phyloP scores from a whole-genome alignment of 441 rosid species.

The Gossypium laxum region DNA sequence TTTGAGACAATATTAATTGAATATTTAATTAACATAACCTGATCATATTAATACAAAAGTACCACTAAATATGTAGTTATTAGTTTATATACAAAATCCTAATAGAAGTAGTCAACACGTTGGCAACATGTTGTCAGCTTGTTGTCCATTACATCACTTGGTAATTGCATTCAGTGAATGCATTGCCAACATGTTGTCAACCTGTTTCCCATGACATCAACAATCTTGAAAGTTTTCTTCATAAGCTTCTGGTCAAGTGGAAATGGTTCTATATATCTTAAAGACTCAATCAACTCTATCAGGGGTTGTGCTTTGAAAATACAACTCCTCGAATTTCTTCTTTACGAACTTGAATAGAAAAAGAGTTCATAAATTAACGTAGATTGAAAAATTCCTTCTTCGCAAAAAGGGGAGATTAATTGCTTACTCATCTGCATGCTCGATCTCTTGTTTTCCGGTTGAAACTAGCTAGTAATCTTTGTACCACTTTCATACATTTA shows the following conservation, averaged over 20 bases:
- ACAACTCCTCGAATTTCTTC: constrained; percentile 86
- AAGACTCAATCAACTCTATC: constrained; percentile 78
- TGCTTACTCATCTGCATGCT: constrained; percentile 89
- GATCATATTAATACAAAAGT: too few relatives aligned
- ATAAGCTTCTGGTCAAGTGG: constrained; percentile 89
- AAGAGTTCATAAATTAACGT: not conserved
- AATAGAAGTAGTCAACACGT: too few relatives aligned
- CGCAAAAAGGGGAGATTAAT: not conserved
- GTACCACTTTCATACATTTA: constrained; percentile 82
- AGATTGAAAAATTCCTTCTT: not conserved
- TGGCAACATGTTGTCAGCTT: too few relatives aligned
- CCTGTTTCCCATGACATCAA: constrained; percentile 32
- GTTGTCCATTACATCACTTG: too few relatives aligned
- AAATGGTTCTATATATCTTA: constrained; percentile 83
- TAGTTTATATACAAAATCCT: too few relatives aligned
- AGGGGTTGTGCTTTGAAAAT: constrained; percentile 73
- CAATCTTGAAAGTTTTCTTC: constrained; percentile 94
- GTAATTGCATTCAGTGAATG: too few relatives aligned
- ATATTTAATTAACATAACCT: too few relatives aligned
- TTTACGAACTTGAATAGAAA: constrained; percentile 54
- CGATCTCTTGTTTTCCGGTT: constrained; percentile 76
- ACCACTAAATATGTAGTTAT: too few relatives aligned
- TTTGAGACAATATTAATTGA: too few relatives aligned
- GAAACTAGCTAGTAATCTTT: constrained; percentile 80
- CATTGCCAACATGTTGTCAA: too few relatives aligned